phyloP scores from a whole-genome alignment of 768 basidiomycete genomes.

The Lactifluus rugatus region DNA sequence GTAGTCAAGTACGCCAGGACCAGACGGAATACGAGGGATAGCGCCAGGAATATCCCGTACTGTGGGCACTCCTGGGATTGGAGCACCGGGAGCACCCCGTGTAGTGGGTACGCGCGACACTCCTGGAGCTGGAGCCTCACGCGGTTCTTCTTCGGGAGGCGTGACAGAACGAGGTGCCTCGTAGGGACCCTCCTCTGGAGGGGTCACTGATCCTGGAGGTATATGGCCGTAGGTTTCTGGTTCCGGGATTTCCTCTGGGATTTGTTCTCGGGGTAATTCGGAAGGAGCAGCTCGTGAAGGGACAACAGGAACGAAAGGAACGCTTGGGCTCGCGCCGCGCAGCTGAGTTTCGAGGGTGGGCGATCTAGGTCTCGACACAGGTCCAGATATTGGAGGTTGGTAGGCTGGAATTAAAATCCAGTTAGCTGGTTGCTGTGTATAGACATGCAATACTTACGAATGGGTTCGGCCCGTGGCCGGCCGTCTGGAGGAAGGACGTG shows the following conservation, averaged over 20 bases:
- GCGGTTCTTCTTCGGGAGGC: background rate
- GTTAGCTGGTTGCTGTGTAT: background rate
- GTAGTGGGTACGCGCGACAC: background rate
- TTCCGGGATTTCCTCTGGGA: slow-evolving; percentile 9
- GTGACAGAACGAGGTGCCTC: slow-evolving; percentile 1
- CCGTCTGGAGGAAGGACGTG: background rate
- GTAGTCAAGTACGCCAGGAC: slow-evolving; percentile 25
- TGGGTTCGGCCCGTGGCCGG: background rate
- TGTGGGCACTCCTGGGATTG: background rate
- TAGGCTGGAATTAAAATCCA: background rate
- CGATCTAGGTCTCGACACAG: background rate
- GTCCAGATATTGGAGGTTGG: slow-evolving; percentile 10
- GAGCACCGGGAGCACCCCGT: background rate
- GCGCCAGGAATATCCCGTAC: background rate
- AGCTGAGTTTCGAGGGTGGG: slow-evolving; percentile 1
- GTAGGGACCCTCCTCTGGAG: background rate
- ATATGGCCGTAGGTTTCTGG: slow-evolving; percentile 4
- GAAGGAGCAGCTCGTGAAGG: background rate
- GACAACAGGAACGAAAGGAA: background rate
- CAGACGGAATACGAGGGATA: slow-evolving; percentile 14
- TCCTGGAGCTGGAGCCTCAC: background rate
- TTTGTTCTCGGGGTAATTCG: background rate
- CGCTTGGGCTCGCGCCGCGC: background rate
- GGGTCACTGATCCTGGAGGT: background rate
- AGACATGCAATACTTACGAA: slow-evolving; percentile 1